These are phyloP conservation scores for Fusarium redolens DNA, from an alignment of 2,329 filamentous ascomycete species.

Conservation along the genomic window DNA sequence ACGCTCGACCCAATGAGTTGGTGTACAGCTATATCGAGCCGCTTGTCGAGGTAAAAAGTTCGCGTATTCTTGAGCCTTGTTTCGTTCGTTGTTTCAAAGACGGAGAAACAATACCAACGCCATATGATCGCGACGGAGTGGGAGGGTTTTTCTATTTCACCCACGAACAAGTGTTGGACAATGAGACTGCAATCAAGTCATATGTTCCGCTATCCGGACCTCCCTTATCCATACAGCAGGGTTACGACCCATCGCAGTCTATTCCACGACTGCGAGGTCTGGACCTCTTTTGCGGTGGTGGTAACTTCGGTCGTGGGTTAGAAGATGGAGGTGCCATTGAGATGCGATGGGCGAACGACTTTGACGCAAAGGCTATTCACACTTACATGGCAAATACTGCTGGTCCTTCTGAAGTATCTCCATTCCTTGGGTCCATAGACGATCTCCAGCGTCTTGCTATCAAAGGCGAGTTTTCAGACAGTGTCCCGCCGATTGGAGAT, in stretches of 20 bases:
- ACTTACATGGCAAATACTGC: conserved; percentile 77
- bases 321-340: conserved; percentile 76
- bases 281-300: conserved; percentile 82
- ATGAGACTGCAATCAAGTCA: background rate
- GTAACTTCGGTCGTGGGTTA: conserved; percentile 80
- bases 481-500: conserved; percentile 68
- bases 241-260: conserved; percentile 59
- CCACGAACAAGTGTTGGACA: conserved; percentile 42
- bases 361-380: conserved; percentile 71
- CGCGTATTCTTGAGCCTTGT: conserved; percentile 66
- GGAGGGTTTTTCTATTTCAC: conserved; percentile 76
- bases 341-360: conserved; percentile 77
- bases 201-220: conserved; percentile 52
- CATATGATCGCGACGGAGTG: conserved; percentile 73
- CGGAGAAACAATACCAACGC: conserved; percentile 62
- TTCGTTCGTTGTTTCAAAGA: conserved; percentile 66
- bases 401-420: conserved; percentile 54
- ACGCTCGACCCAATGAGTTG: conserved; percentile 66
- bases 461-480: conserved; percentile 56
- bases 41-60: conserved; percentile 50
- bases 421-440: conserved; percentile 79
- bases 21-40: conserved; percentile 61
- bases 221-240: conserved; percentile 61
- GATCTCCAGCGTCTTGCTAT: conserved; percentile 70
- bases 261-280: conserved; percentile 65